These are phyloP conservation scores for Plantago major DNA, from an alignment of 257 asterid species.

Conservation along the genomic window DNA sequence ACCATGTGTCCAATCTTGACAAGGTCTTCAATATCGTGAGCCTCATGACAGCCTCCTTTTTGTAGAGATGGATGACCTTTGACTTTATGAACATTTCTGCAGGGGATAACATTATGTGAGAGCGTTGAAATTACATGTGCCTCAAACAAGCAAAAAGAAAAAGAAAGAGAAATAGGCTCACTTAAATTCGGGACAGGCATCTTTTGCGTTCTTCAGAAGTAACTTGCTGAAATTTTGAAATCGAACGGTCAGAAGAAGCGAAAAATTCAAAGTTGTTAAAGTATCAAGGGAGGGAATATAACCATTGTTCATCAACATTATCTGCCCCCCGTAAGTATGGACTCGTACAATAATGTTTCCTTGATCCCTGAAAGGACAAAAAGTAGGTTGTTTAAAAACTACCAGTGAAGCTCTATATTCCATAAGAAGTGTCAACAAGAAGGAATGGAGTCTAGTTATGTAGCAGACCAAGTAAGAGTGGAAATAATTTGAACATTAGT, in stretches of 20 bases:
- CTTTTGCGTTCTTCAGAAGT: slow-evolving; percentile 63
- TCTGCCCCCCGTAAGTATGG: slow-evolving; percentile 50
- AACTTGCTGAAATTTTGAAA: slow-evolving; percentile 53
- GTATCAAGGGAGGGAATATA: slow-evolving; percentile 18
- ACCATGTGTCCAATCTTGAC: slow-evolving; percentile 86
- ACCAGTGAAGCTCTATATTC: slow-evolving; percentile 4
- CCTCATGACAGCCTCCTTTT: slow-evolving; percentile 96
- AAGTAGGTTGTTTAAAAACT: not conserved
- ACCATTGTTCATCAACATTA: slow-evolving; percentile 90
- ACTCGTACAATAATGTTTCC: slow-evolving; percentile 87
- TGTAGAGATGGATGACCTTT: slow-evolving; percentile 84
- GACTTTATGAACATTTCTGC: slow-evolving; percentile 78
- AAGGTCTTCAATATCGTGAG: slow-evolving; percentile 96
- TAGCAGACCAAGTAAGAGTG: slow-evolving; percentile 7
- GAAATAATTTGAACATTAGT: no score
- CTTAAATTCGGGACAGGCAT: slow-evolving; percentile 79
- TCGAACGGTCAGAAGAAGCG: slow-evolving; percentile 33
- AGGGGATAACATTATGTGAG: slow-evolving; percentile 16
- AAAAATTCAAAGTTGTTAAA: slow-evolving; percentile 10
- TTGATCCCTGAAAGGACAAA: slow-evolving; percentile 65
- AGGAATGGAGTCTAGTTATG: not conserved
- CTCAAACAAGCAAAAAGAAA: slow-evolving; percentile 4
- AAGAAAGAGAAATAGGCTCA: slow-evolving; percentile 27
- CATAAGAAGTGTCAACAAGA: slow-evolving; percentile 5
- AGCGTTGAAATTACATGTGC: slow-evolving; percentile 19